Evolutionary conservation across 805 yeast species (phyloP), one percentile per base, ranked within the genome.

Genomic region (Jamesozyma hellenica): DNA sequence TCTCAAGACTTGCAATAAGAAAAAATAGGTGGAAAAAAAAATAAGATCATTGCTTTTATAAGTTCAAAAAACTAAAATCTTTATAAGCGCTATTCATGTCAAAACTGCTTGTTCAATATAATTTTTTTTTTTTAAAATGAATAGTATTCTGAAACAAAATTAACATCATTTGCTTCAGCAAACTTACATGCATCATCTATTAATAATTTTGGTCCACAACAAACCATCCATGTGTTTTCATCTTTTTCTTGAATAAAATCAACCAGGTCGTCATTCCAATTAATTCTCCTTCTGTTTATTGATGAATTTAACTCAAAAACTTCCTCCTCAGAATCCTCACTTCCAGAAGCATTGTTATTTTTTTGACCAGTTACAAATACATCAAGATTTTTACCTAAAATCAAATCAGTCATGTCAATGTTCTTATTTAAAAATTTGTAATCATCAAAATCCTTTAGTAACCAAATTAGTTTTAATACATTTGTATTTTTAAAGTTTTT

Each of bases 391-490:
- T 25, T 11, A 9, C 27, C 27, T 11, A 25, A 9, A 13, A 13
- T 25, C 9, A 34, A n/a, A 17, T 36, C 18, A 14, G 13, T 27
- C 7, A 34, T 13, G 2, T 14, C 18, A 5, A 40, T 28, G 14
- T 35, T 32, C 7, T 26, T 11, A 10, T 27, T 17, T 3, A 42
- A 12, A 28, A 39, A 36, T 18, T 34, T 21, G 16, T 21, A 35
- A 28, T 40, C 42, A 13, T 31, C 14, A 70, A 43, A 50, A 39
- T 64, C 66, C 33, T 70, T 60, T 0, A 74, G 61, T 17, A 76
- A 61, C 90, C 90, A 81, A 7, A 71, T 56, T 38, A 79, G 52
- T 17, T 63, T 61, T 2, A 72, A 50, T 35, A 46, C 65, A 38
- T 42, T 45, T 25, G 43, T 42, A 9, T 44, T 44, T 15, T 35